A percentile compares a stretch with the other conserved stretches of the same genome.
Evolutionary conservation across 768 basidiomycete genomes (phyloP).

Genomic region (Phanerodontia chrysosporium): DNA sequence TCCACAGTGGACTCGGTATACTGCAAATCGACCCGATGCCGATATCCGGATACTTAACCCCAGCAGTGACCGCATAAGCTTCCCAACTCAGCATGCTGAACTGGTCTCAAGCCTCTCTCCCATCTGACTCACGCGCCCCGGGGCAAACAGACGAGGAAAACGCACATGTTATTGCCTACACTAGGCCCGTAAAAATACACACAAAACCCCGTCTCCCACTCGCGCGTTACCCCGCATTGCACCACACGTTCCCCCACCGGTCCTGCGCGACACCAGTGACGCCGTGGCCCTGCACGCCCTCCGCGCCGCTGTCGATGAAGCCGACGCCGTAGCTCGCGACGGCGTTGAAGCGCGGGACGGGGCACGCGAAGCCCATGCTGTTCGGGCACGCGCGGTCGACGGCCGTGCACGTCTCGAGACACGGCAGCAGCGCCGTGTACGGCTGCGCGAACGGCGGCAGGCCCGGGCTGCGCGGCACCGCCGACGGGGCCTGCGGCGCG

Average conservation of each 20-base stretch:
- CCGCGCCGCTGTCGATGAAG: conserved; percentile 54
- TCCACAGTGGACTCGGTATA: too few relatives aligned
- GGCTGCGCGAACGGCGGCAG: conserved; percentile 40
- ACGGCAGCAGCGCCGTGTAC: conserved; percentile 70
- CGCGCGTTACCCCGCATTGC: conserved; percentile 40
- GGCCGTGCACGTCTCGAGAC: conserved; percentile 71
- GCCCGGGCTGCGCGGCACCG: conserved; percentile 40
- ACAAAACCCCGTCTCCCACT: too few relatives aligned
- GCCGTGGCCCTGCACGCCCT: conserved; percentile 45
- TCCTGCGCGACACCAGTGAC: conserved; percentile 55
- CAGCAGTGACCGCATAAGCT: too few relatives aligned
- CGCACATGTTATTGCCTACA: too few relatives aligned
- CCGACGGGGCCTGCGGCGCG: conserved; percentile 34
- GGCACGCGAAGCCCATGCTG: conserved; percentile 69
- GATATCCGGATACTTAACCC: too few relatives aligned
- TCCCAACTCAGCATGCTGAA: too few relatives aligned
- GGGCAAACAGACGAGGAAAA: too few relatives aligned
- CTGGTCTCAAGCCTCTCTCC: too few relatives aligned
- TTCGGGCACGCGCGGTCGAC: conserved; percentile 75
- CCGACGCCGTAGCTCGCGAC: conserved; percentile 71
- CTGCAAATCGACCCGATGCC: too few relatives aligned
- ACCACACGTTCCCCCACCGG: conserved; percentile 75
- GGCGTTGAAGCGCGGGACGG: conserved; percentile 56
- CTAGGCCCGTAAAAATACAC: too few relatives aligned
- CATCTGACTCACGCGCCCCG: too few relatives aligned